A percentile compares a stretch with the other conserved stretches of the same genome.
phyloP scores from a whole-genome alignment of 768 basidiomycete species.

The Tephrocybe sp. region DNA sequence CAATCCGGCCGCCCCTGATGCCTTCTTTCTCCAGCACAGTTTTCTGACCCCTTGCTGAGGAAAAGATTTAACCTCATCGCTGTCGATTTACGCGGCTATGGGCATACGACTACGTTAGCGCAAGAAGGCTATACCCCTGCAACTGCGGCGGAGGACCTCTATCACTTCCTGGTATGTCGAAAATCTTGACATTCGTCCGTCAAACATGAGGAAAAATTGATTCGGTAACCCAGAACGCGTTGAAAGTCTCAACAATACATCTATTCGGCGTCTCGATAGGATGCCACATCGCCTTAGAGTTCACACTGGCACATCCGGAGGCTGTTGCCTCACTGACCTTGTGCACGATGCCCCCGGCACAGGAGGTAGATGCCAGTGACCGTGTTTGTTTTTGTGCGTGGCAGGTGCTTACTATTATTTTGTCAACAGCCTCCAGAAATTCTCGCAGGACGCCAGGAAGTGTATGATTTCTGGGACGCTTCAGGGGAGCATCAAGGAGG shows the following conservation, averaged over 20 bases:
- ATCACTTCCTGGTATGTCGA: conserved; percentile 29
- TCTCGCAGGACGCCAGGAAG: conserved; percentile 6
- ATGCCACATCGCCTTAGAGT: conserved; percentile 9
- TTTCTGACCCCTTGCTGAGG: conserved; percentile 31
- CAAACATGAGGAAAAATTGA: neutral
- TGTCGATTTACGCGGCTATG: conserved; percentile 33
- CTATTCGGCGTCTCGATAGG: conserved; percentile 9
- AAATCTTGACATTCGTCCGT: neutral
- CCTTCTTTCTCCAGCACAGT: conserved; percentile 26
- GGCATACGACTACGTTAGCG: conserved; percentile 28
- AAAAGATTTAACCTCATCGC: conserved; percentile 35
- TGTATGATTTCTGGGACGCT: conserved; percentile 10
- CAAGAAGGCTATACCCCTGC: conserved; percentile 22
- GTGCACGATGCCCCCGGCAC: conserved; percentile 1
- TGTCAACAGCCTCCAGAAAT: conserved; percentile 10
- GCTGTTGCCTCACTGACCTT: conserved; percentile 6
- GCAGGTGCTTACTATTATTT: neutral
- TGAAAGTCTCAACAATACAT: conserved; percentile 5
- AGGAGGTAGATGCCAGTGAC: conserved; percentile 8
- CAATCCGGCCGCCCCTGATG: neutral
- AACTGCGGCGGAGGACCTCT: conserved; percentile 30
- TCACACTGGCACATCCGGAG: conserved; percentile 7
- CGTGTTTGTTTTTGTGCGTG: neutral
- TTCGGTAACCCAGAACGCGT: neutral
- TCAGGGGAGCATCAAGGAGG: neutral